phyloP scores from a whole-genome alignment of 1,284 basidiomycete species.

The Tilletia walkeri region DNA sequence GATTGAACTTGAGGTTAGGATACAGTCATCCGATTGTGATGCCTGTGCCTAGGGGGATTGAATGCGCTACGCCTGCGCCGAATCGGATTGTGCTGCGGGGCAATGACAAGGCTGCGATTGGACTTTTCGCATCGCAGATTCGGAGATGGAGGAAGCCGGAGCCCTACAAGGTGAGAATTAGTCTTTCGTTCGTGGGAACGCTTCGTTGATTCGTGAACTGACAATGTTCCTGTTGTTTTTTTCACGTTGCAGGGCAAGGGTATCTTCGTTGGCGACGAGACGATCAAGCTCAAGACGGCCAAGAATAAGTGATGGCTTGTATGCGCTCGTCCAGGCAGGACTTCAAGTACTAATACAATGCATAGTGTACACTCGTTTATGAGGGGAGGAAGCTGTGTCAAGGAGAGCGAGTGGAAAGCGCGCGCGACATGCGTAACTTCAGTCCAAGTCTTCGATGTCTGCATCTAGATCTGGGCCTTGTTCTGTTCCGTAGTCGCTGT shows the following conservation, averaged over 20 bases:
- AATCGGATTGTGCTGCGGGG: constrained; percentile 61
- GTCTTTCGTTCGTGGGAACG: not conserved
- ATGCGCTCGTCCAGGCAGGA: not conserved
- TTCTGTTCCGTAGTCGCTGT: not conserved
- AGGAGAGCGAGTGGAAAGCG: not conserved
- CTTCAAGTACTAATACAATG: not conserved
- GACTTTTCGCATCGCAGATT: constrained; percentile 83
- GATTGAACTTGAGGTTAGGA: constrained; percentile 63
- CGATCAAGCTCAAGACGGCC: constrained; percentile 80
- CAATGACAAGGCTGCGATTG: constrained; percentile 66
- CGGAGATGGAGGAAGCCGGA: constrained; percentile 83
- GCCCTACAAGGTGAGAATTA: constrained; percentile 87
- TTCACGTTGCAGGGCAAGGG: constrained; percentile 62
- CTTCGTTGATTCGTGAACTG: not conserved
- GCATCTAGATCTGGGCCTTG: constrained; percentile 7
- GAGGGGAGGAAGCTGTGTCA: not conserved
- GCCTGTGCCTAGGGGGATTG: constrained; percentile 67
- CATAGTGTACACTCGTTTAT: not conserved
- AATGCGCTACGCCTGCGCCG: constrained; percentile 56
- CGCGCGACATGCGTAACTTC: not conserved
- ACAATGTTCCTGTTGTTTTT: not conserved
- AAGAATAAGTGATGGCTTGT: constrained; percentile 78
- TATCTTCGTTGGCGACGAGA: constrained; percentile 85
- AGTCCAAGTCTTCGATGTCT: constrained; percentile 17
- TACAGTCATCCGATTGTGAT: constrained; percentile 83